Conservation (phyloP, 208 protist genomes). For the Trypanosoma caninum region DNA sequence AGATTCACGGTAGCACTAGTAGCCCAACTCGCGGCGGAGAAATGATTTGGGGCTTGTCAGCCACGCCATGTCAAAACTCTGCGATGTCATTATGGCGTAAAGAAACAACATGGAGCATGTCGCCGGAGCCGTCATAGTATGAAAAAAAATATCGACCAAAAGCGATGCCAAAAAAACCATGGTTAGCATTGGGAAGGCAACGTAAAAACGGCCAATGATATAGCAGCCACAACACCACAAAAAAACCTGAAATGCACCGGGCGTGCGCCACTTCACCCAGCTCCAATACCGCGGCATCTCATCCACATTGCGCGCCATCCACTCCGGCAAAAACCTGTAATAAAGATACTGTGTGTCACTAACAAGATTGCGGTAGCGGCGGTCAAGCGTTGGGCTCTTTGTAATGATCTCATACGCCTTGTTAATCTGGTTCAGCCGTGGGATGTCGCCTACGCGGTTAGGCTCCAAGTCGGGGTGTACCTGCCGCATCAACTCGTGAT, state of each 20-base stretch:
- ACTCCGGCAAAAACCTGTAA: constrained; percentile 86
- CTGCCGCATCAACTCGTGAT: constrained; percentile 84
- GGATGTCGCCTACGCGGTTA: constrained; percentile 72
- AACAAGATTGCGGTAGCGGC: constrained; percentile 84
- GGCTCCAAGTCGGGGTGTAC: constrained; percentile 79
- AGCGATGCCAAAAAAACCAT: constrained; percentile 59
- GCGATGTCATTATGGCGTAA: constrained; percentile 75
- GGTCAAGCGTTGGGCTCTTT: constrained; percentile 84
- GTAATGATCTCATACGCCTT: constrained; percentile 89
- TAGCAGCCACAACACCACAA: constrained; percentile 60
- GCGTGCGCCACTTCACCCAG: constrained; percentile 82
- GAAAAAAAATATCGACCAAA: constrained; percentile 65
- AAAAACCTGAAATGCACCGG: constrained; percentile 63
- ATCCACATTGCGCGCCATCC: constrained; percentile 90
- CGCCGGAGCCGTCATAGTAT: constrained; percentile 86
- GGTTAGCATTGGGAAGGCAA: constrained; percentile 64
- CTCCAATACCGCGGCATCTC: constrained; percentile 92
- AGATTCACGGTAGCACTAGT: constrained; percentile 36
- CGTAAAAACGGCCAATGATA: constrained; percentile 74
- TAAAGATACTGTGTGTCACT: constrained; percentile 86
- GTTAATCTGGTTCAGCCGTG: constrained; percentile 82
- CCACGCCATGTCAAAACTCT: constrained; percentile 87
- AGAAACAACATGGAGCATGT: constrained; percentile 82
- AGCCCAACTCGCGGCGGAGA: constrained; percentile 74
- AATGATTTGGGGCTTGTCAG: constrained; percentile 87